These are phyloP conservation scores for Paragyromitra xinjiangensis DNA, from an alignment of 495 filamentous ascomycete species.

Conservation along the genomic window DNA sequence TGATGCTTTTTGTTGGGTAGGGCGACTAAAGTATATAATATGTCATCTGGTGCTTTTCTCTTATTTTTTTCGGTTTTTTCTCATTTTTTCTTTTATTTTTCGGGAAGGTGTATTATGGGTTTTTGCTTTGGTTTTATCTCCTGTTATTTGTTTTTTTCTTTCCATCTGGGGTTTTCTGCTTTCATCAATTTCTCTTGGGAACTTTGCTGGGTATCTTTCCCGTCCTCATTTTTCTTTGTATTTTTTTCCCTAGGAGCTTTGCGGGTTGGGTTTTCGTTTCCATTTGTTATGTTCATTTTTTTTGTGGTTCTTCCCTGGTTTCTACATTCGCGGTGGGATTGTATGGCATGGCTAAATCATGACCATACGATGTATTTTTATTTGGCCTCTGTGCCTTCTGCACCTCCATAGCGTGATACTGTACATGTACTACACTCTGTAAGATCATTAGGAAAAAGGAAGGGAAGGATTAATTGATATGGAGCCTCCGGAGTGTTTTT, in stretches of 20 bases:
- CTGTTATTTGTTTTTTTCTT: slow-evolving; percentile 15
- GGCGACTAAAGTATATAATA: slow-evolving; percentile 41
- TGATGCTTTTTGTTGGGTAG: slow-evolving; percentile 54
- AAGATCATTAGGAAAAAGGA: slow-evolving; percentile 13
- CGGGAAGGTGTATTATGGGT: slow-evolving; percentile 46
- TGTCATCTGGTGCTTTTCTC: slow-evolving; percentile 41
- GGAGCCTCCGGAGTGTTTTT: slow-evolving; percentile 3
- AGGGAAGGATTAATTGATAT: slow-evolving; percentile 28
- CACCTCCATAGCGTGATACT: slow-evolving; percentile 23
- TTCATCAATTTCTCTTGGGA: slow-evolving; percentile 7
- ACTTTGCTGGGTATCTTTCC: background rate
- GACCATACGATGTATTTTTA: slow-evolving; percentile 48
- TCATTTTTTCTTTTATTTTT: slow-evolving; percentile 17
- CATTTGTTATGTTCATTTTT: slow-evolving; percentile 17
- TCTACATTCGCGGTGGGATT: slow-evolving; percentile 27
- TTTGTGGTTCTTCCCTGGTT: slow-evolving; percentile 30
- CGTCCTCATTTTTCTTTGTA: slow-evolving; percentile 20
- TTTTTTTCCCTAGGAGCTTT: slow-evolving; percentile 37
- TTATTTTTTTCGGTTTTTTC: slow-evolving; percentile 9
- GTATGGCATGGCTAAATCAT: slow-evolving; percentile 30
- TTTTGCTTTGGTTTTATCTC: slow-evolving; percentile 37
- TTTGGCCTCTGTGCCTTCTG: slow-evolving; percentile 18
- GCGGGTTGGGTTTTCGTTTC: slow-evolving; percentile 26
- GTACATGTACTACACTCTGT: slow-evolving; percentile 36
- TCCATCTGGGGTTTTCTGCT: slow-evolving; percentile 11